Conservation (phyloP, 148 eudicot species). For the Arbutus unedo region DNA sequence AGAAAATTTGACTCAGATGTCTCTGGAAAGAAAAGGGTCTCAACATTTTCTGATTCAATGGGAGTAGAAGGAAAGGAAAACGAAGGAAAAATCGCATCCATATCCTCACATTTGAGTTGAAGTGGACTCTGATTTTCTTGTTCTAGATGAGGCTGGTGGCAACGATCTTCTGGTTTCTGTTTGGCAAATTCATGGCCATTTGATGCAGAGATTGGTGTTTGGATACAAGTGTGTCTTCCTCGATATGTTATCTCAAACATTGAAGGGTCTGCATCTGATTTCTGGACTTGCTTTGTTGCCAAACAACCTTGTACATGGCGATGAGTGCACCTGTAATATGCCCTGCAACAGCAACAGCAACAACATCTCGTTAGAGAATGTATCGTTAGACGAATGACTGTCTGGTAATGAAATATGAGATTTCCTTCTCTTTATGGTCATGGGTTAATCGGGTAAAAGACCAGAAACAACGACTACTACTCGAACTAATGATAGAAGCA, state of each 20-base stretch:
- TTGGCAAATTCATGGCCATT: constrained; percentile 15
- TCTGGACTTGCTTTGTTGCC: constrained; percentile 68
- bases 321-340: constrained; percentile 80
- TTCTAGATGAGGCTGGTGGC: constrained; percentile 18
- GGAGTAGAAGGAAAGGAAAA: constrained; percentile 47
- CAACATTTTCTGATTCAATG: constrained; percentile 29
- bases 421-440: too few species aligned
- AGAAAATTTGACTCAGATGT: constrained; percentile 13
- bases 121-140: constrained; percentile 8
- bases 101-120: constrained; percentile 19
- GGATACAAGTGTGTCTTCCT: constrained; percentile 56
- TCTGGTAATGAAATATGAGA: neutral
- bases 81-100: constrained; percentile 32
- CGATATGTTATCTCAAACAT: constrained; percentile 44
- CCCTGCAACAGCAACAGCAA: constrained; percentile 39
- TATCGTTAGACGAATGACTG: neutral
- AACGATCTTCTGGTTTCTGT: constrained; percentile 4
- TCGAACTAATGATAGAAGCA: neutral
- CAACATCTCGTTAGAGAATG: neutral
- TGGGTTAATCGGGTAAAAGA: neutral
- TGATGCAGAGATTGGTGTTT: constrained; percentile 15
- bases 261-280: constrained; percentile 50
- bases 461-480: too few species aligned
- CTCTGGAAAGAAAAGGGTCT: constrained; percentile 18
- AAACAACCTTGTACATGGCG: constrained; percentile 53